Base-by-base conservation (phyloP, 139 green algal genomes). In the Pleodorina starrii region DNA sequence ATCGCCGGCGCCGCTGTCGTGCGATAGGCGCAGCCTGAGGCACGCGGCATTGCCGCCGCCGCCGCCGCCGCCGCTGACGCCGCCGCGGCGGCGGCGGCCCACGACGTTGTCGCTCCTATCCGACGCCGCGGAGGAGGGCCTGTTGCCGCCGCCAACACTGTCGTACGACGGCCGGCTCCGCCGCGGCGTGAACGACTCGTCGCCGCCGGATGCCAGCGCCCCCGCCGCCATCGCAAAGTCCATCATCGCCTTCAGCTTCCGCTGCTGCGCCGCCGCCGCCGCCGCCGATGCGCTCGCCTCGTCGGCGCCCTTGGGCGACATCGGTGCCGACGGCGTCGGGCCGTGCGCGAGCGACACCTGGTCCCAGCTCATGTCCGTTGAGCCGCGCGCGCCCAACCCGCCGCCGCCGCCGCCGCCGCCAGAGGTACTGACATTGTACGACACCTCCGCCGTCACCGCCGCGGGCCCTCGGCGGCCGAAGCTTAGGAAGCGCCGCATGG, bases 221-320 rank as follows among this genome's bases (percentile, higher is more conserved):
- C 38, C 77, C 77, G 77, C 77, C 21, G 77, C 77, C 51, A 85
- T 72, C 21, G 77, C 51, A 32, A 85, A 85, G 51, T 85, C 35
- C 77, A 85, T 12, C 77, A 85, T 85, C 6, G 77, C 51, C 54
- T 35, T 32, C 14, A 85, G 73, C 50, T 50, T 71, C 11, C 50
- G 77, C 77, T 35, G 35, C 32, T 44, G 46, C 23, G 50, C 75
- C 40, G 44, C 75, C 27, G 75, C 75, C 40, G 42, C 73, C 21
- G 27, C 75, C 40, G 44, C 75, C 27, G 75, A 44, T 12, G 42
- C 73, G 23, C 9, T 81, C 7, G 29, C 73, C 40, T 40, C 73
- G 42, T 32, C 73, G 16, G 63, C 63, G n/a, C 35, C 63, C 29
- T 32, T 38, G 16, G 63, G 29, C 27, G 63, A 36, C 21, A 38